Conservation (phyloP, 108 stramenopile genomes). For the Skeletonema tropicum region DNA sequence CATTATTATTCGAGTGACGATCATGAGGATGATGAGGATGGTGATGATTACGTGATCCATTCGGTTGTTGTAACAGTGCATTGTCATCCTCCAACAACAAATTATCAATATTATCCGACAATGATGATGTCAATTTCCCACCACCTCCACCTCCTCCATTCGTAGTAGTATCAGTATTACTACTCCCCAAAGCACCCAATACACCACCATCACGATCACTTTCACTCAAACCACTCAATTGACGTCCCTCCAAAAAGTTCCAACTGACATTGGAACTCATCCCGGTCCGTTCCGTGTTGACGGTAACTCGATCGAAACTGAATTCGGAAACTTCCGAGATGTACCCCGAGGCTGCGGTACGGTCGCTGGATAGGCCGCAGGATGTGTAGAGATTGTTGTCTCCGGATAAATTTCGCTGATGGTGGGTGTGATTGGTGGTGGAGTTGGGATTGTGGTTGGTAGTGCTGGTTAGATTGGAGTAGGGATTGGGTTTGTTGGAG, state of each 20-base stretch:
- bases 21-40: too few relatives aligned
- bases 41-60: background rate
- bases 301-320: slow-evolving; percentile 44
- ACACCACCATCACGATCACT: background rate
- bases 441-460: too few relatives aligned
- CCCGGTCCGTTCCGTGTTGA: slow-evolving; percentile 27
- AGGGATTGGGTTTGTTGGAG: background rate
- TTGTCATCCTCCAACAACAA: background rate
- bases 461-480: background rate
- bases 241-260: slow-evolving; percentile 19
- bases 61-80: background rate
- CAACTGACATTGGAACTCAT: slow-evolving; percentile 17
- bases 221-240: too few relatives aligned
- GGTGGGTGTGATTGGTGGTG: background rate
- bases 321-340: slow-evolving; percentile 30
- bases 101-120: background rate
- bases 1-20: background rate
- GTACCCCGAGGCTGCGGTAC: slow-evolving; percentile 9
- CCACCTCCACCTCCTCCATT: background rate
- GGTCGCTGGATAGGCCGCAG: background rate
- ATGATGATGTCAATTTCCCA: background rate
- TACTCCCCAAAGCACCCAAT: background rate
- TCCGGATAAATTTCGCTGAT: too few relatives aligned
- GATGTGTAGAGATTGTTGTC: background rate
- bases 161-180: background rate